Conservation (phyloP, 164 flowering plant genomes). For the Platanus orientalis region DNA sequence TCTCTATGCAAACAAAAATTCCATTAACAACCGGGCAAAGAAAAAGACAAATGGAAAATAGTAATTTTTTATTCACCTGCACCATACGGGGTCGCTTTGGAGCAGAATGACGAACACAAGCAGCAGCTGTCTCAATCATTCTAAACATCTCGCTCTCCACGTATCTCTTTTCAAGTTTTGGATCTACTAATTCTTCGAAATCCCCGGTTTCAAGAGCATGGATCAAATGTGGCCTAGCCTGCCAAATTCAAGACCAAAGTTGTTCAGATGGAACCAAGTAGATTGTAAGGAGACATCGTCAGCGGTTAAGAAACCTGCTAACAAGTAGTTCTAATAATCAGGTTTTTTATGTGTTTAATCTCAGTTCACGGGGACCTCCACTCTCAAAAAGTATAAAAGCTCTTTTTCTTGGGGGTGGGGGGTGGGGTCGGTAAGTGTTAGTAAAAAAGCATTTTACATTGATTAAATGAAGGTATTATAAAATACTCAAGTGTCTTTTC, state of each 20-base stretch:
- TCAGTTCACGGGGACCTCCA: no score
- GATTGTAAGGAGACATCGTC: not conserved
- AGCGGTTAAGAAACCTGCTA: not conserved
- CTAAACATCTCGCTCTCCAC: slow-evolving; percentile 47
- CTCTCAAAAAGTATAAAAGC: no score
- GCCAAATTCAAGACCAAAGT: slow-evolving; percentile 15
- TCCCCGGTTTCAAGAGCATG: slow-evolving; percentile 51
- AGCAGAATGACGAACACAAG: slow-evolving; percentile 69
- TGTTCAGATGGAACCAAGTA: not conserved
- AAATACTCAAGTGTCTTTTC: no score
- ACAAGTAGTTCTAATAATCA: not conserved
- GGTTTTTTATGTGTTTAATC: no score
- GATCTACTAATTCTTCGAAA: slow-evolving; percentile 43
- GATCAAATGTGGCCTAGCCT: slow-evolving; percentile 64
- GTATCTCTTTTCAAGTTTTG: slow-evolving; percentile 49
- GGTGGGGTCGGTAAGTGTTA: no score
- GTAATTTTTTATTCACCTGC: slow-evolving; percentile 35
- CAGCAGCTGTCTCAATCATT: slow-evolving; percentile 73
- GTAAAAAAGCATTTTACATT: no score
- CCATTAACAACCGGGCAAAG: no score
- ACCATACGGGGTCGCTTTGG: slow-evolving; percentile 63
- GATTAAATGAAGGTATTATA: no score
- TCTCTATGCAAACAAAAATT: no score
- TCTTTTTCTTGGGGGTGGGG: no score
- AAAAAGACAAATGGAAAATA: no score